These are phyloP conservation scores for Physcomitrium patens DNA, from an alignment of 225 moss, liverwort and hornwort genomes.

Conservation along the genomic window DNA sequence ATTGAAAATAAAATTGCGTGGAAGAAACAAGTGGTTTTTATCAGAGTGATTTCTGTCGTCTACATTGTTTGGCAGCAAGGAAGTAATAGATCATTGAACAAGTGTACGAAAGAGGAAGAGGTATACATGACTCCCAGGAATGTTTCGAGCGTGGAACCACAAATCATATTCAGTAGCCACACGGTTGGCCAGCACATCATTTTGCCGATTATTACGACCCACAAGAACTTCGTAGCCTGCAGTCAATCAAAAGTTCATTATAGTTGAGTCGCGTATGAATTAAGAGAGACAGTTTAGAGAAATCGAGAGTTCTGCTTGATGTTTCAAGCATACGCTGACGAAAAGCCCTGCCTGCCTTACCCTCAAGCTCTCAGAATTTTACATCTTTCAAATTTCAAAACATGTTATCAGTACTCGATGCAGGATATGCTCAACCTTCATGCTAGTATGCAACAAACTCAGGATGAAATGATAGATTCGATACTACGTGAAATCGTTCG, in stretches of 20 bases:
- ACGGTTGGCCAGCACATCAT: conserved; percentile 53
- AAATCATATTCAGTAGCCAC: conserved; percentile 61
- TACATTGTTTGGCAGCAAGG: not conserved
- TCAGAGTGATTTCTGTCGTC: not conserved
- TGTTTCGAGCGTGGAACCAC: conserved; percentile 70
- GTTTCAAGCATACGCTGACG: not conserved
- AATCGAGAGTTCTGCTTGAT: not conserved
- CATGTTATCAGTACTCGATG: not conserved
- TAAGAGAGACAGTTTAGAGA: not conserved
- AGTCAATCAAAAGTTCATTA: conserved; percentile 4
- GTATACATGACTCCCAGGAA: conserved; percentile 61
- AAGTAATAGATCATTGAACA: not conserved
- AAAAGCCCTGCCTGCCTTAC: not conserved
- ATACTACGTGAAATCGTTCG: not conserved
- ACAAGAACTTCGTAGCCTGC: conserved; percentile 63
- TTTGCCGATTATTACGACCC: conserved; percentile 59
- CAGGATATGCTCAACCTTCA: not conserved
- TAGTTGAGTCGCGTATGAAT: not conserved
- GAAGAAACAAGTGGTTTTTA: not conserved
- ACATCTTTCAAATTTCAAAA: conserved; percentile 4
- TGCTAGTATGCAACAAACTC: conserved; percentile 7
- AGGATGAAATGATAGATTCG: not conserved
- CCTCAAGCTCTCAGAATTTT: not conserved
- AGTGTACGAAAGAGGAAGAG: conserved; percentile 16
- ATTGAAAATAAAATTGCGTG: conserved; percentile 5